phyloP scores from a whole-genome alignment of 805 yeast species.

The Jamesozyma jinghongensis region DNA sequence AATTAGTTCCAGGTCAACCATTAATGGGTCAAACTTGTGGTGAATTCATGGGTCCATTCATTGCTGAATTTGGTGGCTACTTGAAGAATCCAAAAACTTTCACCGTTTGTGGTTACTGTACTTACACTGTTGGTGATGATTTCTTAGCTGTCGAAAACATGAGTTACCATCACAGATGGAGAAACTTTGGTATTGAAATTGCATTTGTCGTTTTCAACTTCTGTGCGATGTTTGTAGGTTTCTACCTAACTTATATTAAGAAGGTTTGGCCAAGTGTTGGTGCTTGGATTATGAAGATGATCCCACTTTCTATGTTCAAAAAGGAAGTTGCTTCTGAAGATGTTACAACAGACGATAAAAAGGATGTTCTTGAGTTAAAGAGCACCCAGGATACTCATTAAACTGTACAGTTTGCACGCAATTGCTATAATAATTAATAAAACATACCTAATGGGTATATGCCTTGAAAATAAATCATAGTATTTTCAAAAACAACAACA shows the following conservation, averaged over 20 bases:
- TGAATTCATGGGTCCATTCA: slow-evolving; percentile 39
- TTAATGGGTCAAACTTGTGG: slow-evolving; percentile 55
- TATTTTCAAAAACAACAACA: too few relatives aligned
- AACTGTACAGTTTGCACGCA: too few relatives aligned
- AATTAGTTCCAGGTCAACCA: slow-evolving; percentile 43
- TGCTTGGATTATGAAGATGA: too few relatives aligned
- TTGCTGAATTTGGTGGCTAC: slow-evolving; percentile 44
- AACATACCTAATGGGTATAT: too few relatives aligned
- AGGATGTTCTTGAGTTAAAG: too few relatives aligned
- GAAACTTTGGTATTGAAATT: slow-evolving; percentile 50
- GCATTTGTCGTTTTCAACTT: slow-evolving; percentile 45
- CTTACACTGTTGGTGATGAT: slow-evolving; percentile 33
- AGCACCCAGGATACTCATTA: too few relatives aligned
- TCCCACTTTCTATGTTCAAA: too few relatives aligned
- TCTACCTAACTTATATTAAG: slow-evolving; percentile 15
- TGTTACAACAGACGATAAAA: too few relatives aligned
- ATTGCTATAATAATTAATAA: too few relatives aligned
- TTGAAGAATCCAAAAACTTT: slow-evolving; percentile 40
- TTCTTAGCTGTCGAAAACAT: slow-evolving; percentile 34
- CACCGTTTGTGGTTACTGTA: slow-evolving; percentile 35
- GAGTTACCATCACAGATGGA: slow-evolving; percentile 42
- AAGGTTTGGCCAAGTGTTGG: slow-evolving; percentile 13
- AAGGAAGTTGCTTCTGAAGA: too few relatives aligned
- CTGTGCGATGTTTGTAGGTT: slow-evolving; percentile 26
- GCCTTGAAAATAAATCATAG: too few relatives aligned